Evolutionary conservation across 176 grass and related monocot species (phyloP).

Genomic region (Hyparrhenia diplandra): DNA sequence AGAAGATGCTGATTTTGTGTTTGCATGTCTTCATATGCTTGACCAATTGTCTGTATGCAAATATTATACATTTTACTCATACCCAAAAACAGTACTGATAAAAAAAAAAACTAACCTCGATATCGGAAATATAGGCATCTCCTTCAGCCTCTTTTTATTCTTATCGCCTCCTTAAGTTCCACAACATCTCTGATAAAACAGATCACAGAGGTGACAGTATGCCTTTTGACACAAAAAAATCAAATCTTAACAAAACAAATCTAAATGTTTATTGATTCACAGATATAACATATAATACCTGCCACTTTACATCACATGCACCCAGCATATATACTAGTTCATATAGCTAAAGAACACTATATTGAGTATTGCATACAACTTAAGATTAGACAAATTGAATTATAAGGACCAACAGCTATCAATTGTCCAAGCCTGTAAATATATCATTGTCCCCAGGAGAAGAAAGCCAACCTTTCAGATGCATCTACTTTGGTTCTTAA

Average conservation of each 20-base stretch:
- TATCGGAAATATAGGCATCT: conserved; percentile 87
- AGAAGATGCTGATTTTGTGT: conserved; percentile 87
- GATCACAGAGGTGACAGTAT: background rate
- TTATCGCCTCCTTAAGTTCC: conserved; percentile 84
- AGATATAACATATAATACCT: conserved; percentile 12
- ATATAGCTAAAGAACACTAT: conserved; percentile 1
- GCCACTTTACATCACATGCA: background rate
- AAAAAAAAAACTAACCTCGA: conserved; percentile 51
- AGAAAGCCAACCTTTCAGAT: conserved; percentile 74
- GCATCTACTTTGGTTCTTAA: conserved; percentile 68
- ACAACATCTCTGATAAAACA: conserved; percentile 63
- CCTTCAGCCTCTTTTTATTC: conserved; percentile 89
- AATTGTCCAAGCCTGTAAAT: conserved; percentile 17
- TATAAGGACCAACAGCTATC: background rate
- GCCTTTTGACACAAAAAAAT: conserved; percentile 4
- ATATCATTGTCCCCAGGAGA: conserved; percentile 10
- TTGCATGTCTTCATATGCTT: conserved; percentile 99
- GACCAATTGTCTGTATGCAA: conserved; percentile 78
- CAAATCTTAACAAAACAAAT: conserved; percentile 1
- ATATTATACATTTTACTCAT: conserved; percentile 23
- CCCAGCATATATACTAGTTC: background rate
- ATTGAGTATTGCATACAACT: conserved; percentile 14
- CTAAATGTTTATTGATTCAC: background rate
- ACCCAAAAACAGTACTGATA: conserved; percentile 14
- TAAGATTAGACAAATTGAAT: background rate